Base-by-base conservation (phyloP, 164 flowering plant species). In the Litsea cubeba region DNA sequence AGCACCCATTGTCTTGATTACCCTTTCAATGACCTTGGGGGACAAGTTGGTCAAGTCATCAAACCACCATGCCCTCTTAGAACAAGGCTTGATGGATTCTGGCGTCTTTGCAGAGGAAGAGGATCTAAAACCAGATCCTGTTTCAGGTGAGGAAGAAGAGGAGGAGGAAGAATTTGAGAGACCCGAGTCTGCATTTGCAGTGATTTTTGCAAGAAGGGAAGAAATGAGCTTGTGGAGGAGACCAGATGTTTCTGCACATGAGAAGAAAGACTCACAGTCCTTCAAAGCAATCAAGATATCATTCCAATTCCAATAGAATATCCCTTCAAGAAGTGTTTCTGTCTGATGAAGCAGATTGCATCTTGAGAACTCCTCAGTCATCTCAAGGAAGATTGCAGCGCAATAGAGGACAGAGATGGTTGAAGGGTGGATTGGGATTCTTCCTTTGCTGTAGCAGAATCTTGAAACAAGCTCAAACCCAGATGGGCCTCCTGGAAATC, bases 401-500 rank as follows among this genome's bases (percentile, higher is more conserved):
- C 92, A 86, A 72, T 89, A 83, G 71, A 94, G 95, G 24, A 85
- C 69, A 11, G 82, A 74, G 7, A 94, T 85, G 77, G 92, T 92
- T 5, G 87, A 76, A 3, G 86, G 82, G 2, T 84, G 77, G 72
- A 90, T 82, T 24, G 60, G 30, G 62, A 87, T 79, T 72, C 64
- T 66, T 12, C 93, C 94, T 77, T 84, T 74, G 86, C 77, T 85
- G 88, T 94, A 86, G 73, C 93, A 90, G 82, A 92, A 94, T 77
- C 94, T 86, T 66, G 88, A 76, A 71, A 87, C 84, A 15, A 87
- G 76, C 77, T 94, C 98, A 75, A 94, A 94, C 79, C 90, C 95
- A 70, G 82, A 72, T 73, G 92, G 54, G 10, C 94, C 97, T 11
- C 97, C 92, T 3, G 95, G 97, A 71, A 92, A 90, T 23, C 83